Percentiles rank a stretch among this genome's conserved stretches.
Conservation (phyloP, 2,329 filamentous ascomycete species). For the Alternaria triticina region DNA sequence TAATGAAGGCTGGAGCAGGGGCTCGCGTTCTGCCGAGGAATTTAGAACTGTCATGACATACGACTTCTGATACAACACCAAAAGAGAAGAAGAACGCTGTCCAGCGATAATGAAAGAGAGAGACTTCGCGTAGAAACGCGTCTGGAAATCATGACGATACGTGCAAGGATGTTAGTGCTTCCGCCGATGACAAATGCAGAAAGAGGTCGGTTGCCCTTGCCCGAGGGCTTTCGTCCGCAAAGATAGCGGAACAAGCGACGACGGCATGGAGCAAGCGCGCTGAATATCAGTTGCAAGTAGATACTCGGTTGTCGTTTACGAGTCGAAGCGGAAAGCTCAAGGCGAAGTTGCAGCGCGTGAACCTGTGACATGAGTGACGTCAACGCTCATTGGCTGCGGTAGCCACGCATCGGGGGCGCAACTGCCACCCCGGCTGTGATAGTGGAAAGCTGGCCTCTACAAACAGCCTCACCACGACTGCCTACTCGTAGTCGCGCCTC, state of each 20-base stretch:
- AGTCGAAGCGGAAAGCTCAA: not conserved
- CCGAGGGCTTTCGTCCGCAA: constrained; percentile 22
- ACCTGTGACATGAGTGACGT: constrained; percentile 27
- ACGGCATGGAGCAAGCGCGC: not conserved
- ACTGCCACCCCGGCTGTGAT: constrained; percentile 22
- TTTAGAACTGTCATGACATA: constrained; percentile 20
- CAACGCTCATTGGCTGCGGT: constrained; percentile 39
- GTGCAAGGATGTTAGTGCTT: constrained; percentile 12
- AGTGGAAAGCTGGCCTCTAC: constrained; percentile 46
- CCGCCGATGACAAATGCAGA: constrained; percentile 30
- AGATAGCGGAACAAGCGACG: not conserved
- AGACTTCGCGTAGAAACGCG: not conserved
- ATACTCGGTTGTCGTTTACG: not conserved
- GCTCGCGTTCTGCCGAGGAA: constrained; percentile 30
- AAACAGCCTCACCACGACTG: constrained; percentile 29
- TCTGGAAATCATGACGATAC: constrained; percentile 17
- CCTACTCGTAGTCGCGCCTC: constrained; percentile 15
- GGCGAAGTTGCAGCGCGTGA: constrained; percentile 6
- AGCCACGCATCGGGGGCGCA: constrained; percentile 18
- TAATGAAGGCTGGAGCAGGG: constrained; percentile 32
- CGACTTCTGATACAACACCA: not conserved
- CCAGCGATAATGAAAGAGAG: not conserved
- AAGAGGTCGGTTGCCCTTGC: constrained; percentile 6
- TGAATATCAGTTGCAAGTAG: not conserved
- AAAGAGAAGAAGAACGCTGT: not conserved